Evolutionary conservation across 2,329 filamentous ascomycete genomes (phyloP).

Genomic region (Colletotrichum magnum): DNA sequence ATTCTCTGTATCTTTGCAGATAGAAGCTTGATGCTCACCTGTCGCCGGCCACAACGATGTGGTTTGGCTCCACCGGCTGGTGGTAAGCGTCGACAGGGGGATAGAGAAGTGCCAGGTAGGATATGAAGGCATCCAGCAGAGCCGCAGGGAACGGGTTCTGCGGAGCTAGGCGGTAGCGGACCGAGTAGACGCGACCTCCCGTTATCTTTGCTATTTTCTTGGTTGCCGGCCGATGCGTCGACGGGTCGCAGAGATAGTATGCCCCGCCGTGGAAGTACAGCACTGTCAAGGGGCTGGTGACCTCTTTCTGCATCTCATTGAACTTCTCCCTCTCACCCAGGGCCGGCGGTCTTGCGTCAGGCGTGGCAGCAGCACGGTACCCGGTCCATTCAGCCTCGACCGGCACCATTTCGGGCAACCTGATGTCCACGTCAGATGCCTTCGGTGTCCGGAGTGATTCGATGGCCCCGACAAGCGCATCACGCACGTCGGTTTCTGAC

Average conservation of each 20-base stretch:
- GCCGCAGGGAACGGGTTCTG: slow-evolving; percentile 82
- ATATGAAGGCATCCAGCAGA: slow-evolving; percentile 78
- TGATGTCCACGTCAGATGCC: slow-evolving; percentile 47
- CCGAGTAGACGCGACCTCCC: slow-evolving; percentile 77
- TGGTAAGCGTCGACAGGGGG: slow-evolving; percentile 79
- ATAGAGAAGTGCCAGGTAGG: slow-evolving; percentile 81
- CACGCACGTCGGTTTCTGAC: slow-evolving; percentile 67
- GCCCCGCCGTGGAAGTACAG: slow-evolving; percentile 85
- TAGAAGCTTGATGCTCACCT: slow-evolving; percentile 54
- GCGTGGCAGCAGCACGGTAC: slow-evolving; percentile 69
- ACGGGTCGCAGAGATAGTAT: slow-evolving; percentile 80
- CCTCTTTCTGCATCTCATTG: slow-evolving; percentile 76
- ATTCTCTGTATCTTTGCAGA: no score
- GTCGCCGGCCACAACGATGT: slow-evolving; percentile 82
- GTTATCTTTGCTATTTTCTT: slow-evolving; percentile 76
- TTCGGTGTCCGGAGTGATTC: slow-evolving; percentile 59
- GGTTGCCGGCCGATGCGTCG: slow-evolving; percentile 72
- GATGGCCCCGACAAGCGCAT: slow-evolving; percentile 71
- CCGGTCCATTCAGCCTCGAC: slow-evolving; percentile 85
- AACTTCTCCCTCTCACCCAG: slow-evolving; percentile 77
- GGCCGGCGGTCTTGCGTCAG: slow-evolving; percentile 64
- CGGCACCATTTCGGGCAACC: slow-evolving; percentile 65
- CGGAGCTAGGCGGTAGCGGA: slow-evolving; percentile 82
- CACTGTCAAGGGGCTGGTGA: slow-evolving; percentile 72
- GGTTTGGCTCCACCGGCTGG: slow-evolving; percentile 71